Base-by-base conservation (phyloP, 176 grass and related monocot species). In the Alloteropsis semialata region DNA sequence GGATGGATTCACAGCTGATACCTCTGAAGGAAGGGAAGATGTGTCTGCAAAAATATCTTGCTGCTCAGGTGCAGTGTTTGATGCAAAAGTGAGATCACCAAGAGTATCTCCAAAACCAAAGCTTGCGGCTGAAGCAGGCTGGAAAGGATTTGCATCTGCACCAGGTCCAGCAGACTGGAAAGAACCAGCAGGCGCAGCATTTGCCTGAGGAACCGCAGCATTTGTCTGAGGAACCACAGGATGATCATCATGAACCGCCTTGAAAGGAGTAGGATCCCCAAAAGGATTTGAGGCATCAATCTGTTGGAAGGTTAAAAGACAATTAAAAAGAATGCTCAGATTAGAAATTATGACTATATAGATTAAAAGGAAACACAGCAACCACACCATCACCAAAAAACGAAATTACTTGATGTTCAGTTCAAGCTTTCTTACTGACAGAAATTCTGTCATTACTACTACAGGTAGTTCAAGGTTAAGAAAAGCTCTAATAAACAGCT, bases 71-170 rank as follows among this genome's bases (percentile, higher is more conserved):
- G 65, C 71, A 43, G 39, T 27, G 34, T 65, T 88, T 46, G 90
- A 64, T 65, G 56, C 81, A 87, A 86, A 99, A 78, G 69, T 85
- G 48, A 85, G 76, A 82, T 86, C 96, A 9, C 91, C 91, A 68
- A 99, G 86, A 54, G 93, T 76, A 59, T 93, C 89, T 37, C 86
- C 93, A 83, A 99, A 99, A 84, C 87, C 88, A 80, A 96, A 96
- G 82, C 59, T 90, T 38, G 89, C 66, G 0, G 80, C 48, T 77
- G 88, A 74, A 74, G 84, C 88, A 69, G 73, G 67, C 49, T 87
- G 84, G 74, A 87, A 90, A 87, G 84, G 84, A 36, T 90, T 90
- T 60, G 42, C 84, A 74, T 86, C 84, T 36, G 73, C 58, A 83
- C 37, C 73, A 79, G 84, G 25, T 60, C 49, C 74, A 17, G 67